phyloP scores from a whole-genome alignment of 208 protist genomes.

The Leishmania major region DNA sequence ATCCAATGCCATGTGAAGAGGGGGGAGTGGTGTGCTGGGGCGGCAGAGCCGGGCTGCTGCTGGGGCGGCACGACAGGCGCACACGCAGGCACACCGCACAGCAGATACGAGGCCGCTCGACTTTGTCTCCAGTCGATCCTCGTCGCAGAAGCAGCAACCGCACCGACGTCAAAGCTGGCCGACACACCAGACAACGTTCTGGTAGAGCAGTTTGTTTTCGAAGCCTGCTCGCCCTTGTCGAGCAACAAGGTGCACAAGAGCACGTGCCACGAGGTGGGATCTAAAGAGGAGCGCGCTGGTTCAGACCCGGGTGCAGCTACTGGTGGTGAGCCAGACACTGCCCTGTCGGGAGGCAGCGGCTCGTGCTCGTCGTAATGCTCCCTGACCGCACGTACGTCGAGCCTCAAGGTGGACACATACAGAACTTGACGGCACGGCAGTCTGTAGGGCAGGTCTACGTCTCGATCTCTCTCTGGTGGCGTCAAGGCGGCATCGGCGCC shows the following conservation, averaged over 20 bases:
- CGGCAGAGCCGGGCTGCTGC: not conserved
- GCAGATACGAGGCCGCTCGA: constrained; percentile 9
- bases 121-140: not conserved
- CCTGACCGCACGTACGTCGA: not conserved
- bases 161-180: not conserved
- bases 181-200: not conserved
- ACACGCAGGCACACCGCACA: constrained; percentile 7
- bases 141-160: not conserved
- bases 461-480: not conserved
- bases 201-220: not conserved
- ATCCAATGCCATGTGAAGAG: constrained; percentile 11
- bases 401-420: constrained; percentile 1
- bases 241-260: constrained; percentile 8
- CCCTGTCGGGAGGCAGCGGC: not conserved
- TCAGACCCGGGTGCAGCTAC: not conserved
- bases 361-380: not conserved
- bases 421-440: not conserved
- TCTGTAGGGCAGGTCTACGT: not conserved
- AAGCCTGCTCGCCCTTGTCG: not conserved
- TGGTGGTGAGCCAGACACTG: not conserved
- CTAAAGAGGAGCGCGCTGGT: not conserved
- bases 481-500: not conserved
- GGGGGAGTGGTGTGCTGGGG: not conserved
- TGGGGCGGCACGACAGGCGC: not conserved
- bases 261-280: constrained; percentile 1